Conservation (phyloP, 2,329 filamentous ascomycete species). For the Rosellinia necatrix region DNA sequence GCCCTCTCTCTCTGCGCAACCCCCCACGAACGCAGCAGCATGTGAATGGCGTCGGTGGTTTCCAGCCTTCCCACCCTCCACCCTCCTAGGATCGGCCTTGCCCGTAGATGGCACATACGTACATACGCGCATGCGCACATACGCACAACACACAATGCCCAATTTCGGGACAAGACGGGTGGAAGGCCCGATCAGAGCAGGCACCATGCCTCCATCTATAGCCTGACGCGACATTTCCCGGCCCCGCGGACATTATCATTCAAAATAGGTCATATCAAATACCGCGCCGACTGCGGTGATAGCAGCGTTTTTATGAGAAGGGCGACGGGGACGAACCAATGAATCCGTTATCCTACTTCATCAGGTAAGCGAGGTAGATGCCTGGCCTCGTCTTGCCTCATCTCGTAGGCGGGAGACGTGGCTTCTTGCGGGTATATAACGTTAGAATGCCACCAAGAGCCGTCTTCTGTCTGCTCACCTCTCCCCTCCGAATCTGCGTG, state of each 20-base stretch:
- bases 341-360: not conserved
- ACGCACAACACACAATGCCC: not conserved
- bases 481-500: not conserved
- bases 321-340: not conserved
- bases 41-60: not conserved
- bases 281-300: constrained; percentile 23
- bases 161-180: constrained; percentile 9
- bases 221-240: constrained; percentile 1
- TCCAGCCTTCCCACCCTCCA: constrained; percentile 15
- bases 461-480: not conserved
- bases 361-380: constrained; percentile 1
- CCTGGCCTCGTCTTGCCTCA: not conserved
- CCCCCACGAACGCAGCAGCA: constrained; percentile 18
- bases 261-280: constrained; percentile 25
- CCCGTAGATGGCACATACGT: not conserved
- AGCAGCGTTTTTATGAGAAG: not conserved
- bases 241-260: constrained; percentile 19
- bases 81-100: constrained; percentile 20
- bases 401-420: not conserved
- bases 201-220: constrained; percentile 3
- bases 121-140: no score
- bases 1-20: not conserved
- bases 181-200: constrained; percentile 11
- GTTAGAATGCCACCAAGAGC: not conserved
- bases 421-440: constrained; percentile 15